Percentiles rank a stretch among this genome's conserved stretches.
phyloP scores from a whole-genome alignment of 2,329 filamentous ascomycete genomes.

The Colletotrichum sp. region DNA sequence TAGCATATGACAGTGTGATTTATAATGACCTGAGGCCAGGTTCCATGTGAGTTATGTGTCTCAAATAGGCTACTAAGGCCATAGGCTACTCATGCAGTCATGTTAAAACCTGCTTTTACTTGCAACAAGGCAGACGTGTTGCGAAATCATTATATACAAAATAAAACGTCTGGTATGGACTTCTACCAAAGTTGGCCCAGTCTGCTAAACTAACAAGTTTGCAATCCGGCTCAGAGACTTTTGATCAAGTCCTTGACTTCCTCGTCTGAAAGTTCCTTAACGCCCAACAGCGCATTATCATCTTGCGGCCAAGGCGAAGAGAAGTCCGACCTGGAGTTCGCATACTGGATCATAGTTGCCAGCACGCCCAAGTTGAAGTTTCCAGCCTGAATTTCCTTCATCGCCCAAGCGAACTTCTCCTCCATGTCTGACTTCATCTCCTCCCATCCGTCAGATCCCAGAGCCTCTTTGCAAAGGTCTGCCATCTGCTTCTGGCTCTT shows the following conservation, averaged over 20 bases:
- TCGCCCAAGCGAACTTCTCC: conserved; percentile 11
- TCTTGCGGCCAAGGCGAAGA: conserved; percentile 6
- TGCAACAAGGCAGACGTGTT: no score
- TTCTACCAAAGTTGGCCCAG: not conserved
- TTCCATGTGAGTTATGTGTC: no score
- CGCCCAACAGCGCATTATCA: conserved; percentile 23
- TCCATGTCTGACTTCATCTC: conserved; percentile 17
- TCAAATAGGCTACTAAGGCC: no score
- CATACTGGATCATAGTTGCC: conserved; percentile 21
- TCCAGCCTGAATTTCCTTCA: conserved; percentile 20
- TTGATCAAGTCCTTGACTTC: conserved; percentile 22
- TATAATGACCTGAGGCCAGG: no score
- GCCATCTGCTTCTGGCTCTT: conserved; percentile 26
- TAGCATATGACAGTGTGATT: no score
- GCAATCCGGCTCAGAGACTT: not conserved
- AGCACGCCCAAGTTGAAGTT: conserved; percentile 17
- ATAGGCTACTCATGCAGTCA: no score
- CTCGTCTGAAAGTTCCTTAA: conserved; percentile 19
- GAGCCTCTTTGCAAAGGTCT: conserved; percentile 18
- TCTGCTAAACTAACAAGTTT: not conserved
- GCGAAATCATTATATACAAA: no score
- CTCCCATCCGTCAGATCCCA: conserved; percentile 21
- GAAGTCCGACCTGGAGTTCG: conserved; percentile 16
- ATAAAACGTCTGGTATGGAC: no score
- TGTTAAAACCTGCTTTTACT: no score